A percentile compares a stretch with the other conserved stretches of the same genome.
phyloP scores from a whole-genome alignment of 345 rosid species.

The Conringia planisiliqua region DNA sequence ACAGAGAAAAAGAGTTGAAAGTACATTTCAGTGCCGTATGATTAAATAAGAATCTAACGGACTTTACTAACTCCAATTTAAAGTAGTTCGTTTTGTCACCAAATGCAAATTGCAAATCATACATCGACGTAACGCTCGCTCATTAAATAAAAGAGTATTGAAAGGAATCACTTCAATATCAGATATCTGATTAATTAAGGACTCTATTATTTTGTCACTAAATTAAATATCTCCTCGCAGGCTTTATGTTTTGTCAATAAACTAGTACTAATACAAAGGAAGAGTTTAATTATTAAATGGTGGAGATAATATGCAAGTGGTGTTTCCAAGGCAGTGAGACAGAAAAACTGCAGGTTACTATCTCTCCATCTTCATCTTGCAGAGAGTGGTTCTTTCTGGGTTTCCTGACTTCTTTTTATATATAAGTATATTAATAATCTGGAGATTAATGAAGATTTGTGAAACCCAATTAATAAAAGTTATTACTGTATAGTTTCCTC shows the following conservation, averaged over 20 bases:
- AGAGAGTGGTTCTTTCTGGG: conserved; percentile 34
- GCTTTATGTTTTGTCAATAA: background rate
- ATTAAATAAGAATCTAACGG: background rate
- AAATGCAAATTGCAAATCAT: background rate
- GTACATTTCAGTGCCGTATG: conserved; percentile 16
- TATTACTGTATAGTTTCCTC: conserved; percentile 13
- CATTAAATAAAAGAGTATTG: background rate
- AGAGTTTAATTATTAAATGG: background rate
- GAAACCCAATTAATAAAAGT: conserved; percentile 7
- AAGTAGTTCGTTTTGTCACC: conserved; percentile 4
- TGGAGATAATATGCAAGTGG: conserved; percentile 7
- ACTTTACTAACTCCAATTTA: background rate
- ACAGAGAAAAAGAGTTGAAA: background rate
- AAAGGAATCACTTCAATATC: background rate
- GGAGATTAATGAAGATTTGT: conserved; percentile 25
- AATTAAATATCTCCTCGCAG: background rate
- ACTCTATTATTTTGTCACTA: background rate
- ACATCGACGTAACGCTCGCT: conserved; percentile 3
- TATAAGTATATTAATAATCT: background rate
- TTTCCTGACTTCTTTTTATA: conserved; percentile 26
- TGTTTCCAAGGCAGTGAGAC: conserved; percentile 44
- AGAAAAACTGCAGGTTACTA: conserved; percentile 46
- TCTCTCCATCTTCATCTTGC: conserved; percentile 28
- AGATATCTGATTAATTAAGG: background rate
- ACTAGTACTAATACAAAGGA: background rate